Conservation (phyloP, 2,329 filamentous ascomycete species). For the Albophoma yamanashiensis region DNA sequence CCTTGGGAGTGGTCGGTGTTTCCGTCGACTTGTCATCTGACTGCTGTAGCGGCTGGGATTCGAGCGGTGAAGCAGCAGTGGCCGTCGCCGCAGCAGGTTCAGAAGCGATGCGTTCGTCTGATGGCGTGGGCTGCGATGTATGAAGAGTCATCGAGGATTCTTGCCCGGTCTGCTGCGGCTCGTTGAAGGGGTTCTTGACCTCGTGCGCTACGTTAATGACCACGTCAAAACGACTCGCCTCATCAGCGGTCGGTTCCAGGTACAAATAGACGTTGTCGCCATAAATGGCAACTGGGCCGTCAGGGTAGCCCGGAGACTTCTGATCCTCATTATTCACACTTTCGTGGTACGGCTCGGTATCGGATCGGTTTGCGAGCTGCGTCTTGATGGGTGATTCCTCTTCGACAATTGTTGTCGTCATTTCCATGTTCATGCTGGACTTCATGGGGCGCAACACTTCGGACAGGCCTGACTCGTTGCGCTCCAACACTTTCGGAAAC, state of each 20-base stretch:
- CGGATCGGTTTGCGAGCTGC: slow-evolving; percentile 49
- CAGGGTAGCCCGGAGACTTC: slow-evolving; percentile 72
- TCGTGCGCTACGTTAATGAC: slow-evolving; percentile 79
- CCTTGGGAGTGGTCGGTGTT: slow-evolving; percentile 46
- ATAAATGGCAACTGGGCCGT: slow-evolving; percentile 75
- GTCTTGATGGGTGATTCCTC: slow-evolving; percentile 48
- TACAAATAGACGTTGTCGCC: slow-evolving; percentile 70
- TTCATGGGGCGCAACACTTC: slow-evolving; percentile 44
- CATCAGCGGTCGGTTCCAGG: slow-evolving; percentile 66
- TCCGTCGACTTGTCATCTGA: slow-evolving; percentile 23
- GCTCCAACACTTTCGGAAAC: slow-evolving; percentile 48
- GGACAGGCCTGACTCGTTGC: slow-evolving; percentile 50
- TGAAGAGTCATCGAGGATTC: slow-evolving; percentile 8
- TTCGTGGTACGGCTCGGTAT: slow-evolving; percentile 47
- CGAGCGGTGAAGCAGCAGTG: slow-evolving; percentile 51
- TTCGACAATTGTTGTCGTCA: slow-evolving; percentile 37
- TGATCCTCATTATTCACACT: slow-evolving; percentile 67
- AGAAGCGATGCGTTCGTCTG: slow-evolving; percentile 29
- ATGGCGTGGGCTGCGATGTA: slow-evolving; percentile 17
- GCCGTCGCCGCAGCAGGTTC: slow-evolving; percentile 48
- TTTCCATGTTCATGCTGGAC: slow-evolving; percentile 22
- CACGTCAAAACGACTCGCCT: slow-evolving; percentile 68
- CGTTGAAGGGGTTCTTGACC: slow-evolving; percentile 63
- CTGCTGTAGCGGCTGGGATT: slow-evolving; percentile 36
- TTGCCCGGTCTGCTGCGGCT: slow-evolving; percentile 16